Evolutionary conservation across 1,139 yeast genomes (phyloP).

Genomic region (Geotrichum fermentans): DNA sequence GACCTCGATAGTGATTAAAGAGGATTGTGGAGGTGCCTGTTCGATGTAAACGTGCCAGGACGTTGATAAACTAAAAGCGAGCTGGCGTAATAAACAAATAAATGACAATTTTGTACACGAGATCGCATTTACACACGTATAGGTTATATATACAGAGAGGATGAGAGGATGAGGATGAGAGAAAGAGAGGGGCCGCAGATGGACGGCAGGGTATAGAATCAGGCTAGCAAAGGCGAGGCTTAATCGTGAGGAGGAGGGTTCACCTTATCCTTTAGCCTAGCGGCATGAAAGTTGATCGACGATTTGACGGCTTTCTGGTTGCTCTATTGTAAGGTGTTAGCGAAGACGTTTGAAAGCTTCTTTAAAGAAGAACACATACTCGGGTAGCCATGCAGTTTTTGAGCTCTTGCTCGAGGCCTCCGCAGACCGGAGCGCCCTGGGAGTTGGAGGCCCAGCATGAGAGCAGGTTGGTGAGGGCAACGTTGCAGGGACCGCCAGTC

Average conservation of each 20-base stretch:
- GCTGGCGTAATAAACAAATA: no score
- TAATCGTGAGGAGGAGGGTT: slow-evolving; percentile 71
- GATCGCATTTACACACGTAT: neutral
- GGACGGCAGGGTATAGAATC: neutral
- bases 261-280: slow-evolving; percentile 72
- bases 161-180: no score
- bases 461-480: slow-evolving; percentile 75
- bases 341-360: neutral
- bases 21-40: no score
- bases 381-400: slow-evolving; percentile 50
- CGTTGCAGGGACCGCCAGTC: slow-evolving; percentile 65
- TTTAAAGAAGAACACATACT: slow-evolving; percentile 27
- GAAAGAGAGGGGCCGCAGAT: neutral
- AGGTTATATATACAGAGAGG: neutral
- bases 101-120: no score
- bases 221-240: neutral
- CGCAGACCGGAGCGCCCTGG: slow-evolving; percentile 68
- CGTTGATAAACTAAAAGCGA: no score
- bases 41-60: no score
- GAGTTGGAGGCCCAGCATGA: slow-evolving; percentile 97
- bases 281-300: slow-evolving; percentile 77
- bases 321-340: slow-evolving; percentile 15
- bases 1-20: no score
- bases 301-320: slow-evolving; percentile 37
- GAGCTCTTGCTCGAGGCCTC: slow-evolving; percentile 53